Conservation (phyloP, 805 yeast genomes). For the Spencermartinsiella europaea region DNA sequence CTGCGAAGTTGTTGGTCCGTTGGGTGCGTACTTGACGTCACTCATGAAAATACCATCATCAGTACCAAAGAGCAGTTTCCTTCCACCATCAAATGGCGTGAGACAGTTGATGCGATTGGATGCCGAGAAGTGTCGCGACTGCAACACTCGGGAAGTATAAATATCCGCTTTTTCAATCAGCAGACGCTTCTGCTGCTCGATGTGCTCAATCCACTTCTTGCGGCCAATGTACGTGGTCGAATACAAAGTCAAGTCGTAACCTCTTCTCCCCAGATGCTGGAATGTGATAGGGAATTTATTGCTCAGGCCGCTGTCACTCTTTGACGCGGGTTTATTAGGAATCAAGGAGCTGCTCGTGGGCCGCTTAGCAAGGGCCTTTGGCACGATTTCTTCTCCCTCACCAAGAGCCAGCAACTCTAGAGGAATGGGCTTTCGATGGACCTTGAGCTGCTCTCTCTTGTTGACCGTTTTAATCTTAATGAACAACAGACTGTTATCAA, state of each 20-base stretch:
- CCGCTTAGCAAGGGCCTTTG: slow-evolving; percentile 36
- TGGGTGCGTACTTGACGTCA: slow-evolving; percentile 54
- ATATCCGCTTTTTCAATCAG: slow-evolving; percentile 70
- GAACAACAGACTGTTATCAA: slow-evolving; percentile 83
- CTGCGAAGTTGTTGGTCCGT: slow-evolving; percentile 22
- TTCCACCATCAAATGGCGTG: slow-evolving; percentile 91
- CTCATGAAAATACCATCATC: slow-evolving; percentile 86
- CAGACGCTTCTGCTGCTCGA: slow-evolving; percentile 72
- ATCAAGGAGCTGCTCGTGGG: slow-evolving; percentile 18
- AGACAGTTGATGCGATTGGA: slow-evolving; percentile 81
- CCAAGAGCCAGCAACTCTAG: slow-evolving; percentile 37
- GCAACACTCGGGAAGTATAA: slow-evolving; percentile 69
- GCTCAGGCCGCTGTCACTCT: slow-evolving; percentile 1
- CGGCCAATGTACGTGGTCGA: slow-evolving; percentile 50
- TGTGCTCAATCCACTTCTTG: slow-evolving; percentile 72
- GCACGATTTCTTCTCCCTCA: slow-evolving; percentile 72
- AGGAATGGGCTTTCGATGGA: slow-evolving; percentile 60
- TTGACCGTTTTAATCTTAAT: slow-evolving; percentile 81
- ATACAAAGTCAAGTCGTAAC: slow-evolving; percentile 39
- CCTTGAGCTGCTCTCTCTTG: slow-evolving; percentile 87
- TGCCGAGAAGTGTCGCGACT: slow-evolving; percentile 69
- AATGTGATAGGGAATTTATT: slow-evolving; percentile 43
- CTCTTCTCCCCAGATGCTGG: slow-evolving; percentile 46
- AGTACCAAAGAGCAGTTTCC: slow-evolving; percentile 84
- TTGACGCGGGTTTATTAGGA: slow-evolving; percentile 25